phyloP scores from a whole-genome alignment of 2,329 filamentous ascomycete species.

The Pyrenophora seminiperda region DNA sequence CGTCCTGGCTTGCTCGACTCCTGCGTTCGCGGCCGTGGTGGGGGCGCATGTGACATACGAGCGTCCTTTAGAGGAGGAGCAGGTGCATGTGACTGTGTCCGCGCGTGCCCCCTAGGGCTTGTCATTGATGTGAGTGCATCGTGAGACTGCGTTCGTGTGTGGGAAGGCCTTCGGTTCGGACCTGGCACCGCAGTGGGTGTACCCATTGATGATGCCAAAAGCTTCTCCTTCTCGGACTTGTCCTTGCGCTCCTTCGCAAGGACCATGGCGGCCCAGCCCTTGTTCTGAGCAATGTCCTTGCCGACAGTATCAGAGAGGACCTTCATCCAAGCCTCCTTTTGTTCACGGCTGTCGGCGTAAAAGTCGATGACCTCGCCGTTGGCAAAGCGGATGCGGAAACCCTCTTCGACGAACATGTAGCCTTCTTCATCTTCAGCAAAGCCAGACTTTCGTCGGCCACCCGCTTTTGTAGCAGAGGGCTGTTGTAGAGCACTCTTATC shows the following conservation, averaged over 20 bases:
- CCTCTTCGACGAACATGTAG: slow-evolving; percentile 99
- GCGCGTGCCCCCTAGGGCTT: slow-evolving; percentile 39
- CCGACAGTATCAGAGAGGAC: slow-evolving; percentile 75
- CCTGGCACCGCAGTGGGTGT: slow-evolving; percentile 19
- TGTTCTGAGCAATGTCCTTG: slow-evolving; percentile 57
- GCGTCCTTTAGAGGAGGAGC: slow-evolving; percentile 40
- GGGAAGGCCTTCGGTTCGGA: slow-evolving; percentile 21
- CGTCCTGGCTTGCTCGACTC: slow-evolving; percentile 34
- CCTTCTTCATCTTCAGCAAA: slow-evolving; percentile 99
- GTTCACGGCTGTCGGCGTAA: slow-evolving; percentile 84
- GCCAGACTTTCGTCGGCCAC: slow-evolving; percentile 85
- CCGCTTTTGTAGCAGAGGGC: slow-evolving; percentile 74
- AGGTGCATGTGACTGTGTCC: slow-evolving; percentile 40
- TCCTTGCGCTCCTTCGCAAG: slow-evolving; percentile 54
- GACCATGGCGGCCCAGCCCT: slow-evolving; percentile 67
- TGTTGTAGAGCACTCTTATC: slow-evolving; percentile 83
- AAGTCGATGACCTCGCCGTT: slow-evolving; percentile 99
- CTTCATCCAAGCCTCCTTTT: slow-evolving; percentile 96
- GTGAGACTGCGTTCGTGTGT: slow-evolving; percentile 42
- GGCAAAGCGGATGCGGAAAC: slow-evolving; percentile 97
- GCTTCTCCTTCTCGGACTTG: slow-evolving; percentile 33
- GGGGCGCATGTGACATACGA: slow-evolving; percentile 32
- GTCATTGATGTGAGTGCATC: slow-evolving; percentile 23
- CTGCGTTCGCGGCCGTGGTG: slow-evolving; percentile 38
- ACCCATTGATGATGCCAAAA: slow-evolving; percentile 23